These are phyloP conservation scores for Ganoderma meredithae DNA, from an alignment of 1,284 basidiomycete genomes.

Conservation along the genomic window DNA sequence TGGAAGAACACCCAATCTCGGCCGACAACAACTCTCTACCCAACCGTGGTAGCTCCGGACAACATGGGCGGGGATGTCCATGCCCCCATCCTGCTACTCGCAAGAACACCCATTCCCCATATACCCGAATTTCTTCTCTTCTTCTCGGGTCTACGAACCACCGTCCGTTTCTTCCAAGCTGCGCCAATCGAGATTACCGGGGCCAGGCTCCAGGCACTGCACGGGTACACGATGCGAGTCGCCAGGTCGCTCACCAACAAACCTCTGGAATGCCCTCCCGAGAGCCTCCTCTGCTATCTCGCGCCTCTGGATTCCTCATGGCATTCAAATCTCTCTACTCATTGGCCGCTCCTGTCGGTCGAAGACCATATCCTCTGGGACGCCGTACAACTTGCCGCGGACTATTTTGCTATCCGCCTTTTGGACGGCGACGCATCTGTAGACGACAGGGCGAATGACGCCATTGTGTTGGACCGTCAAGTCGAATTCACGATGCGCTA, in stretches of 20 bases:
- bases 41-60: slow-evolving; percentile 57
- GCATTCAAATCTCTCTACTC: slow-evolving; percentile 36
- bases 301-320: slow-evolving; percentile 58
- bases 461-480: slow-evolving; percentile 75
- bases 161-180: slow-evolving; percentile 52
- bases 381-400: slow-evolving; percentile 57
- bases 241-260: slow-evolving; percentile 73
- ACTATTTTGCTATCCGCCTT: slow-evolving; percentile 59
- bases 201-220: slow-evolving; percentile 54
- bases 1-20: slow-evolving; percentile 57
- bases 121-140: slow-evolving; percentile 65
- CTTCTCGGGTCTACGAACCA: slow-evolving; percentile 53
- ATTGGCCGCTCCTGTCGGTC: slow-evolving; percentile 48
- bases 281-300: slow-evolving; percentile 68
- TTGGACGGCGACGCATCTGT: slow-evolving; percentile 51
- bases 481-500: slow-evolving; percentile 80
- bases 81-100: slow-evolving; percentile 69
- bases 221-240: slow-evolving; percentile 68
- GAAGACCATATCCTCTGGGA: slow-evolving; percentile 68
- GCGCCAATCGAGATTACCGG: slow-evolving; percentile 58
- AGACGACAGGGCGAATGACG: slow-evolving; percentile 59
- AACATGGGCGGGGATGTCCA: slow-evolving; percentile 46
- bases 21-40: slow-evolving; percentile 52
- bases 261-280: slow-evolving; percentile 57
- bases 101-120: slow-evolving; percentile 66